phyloP scores from a whole-genome alignment of 1,284 basidiomycete genomes.

The Irpex sp. region DNA sequence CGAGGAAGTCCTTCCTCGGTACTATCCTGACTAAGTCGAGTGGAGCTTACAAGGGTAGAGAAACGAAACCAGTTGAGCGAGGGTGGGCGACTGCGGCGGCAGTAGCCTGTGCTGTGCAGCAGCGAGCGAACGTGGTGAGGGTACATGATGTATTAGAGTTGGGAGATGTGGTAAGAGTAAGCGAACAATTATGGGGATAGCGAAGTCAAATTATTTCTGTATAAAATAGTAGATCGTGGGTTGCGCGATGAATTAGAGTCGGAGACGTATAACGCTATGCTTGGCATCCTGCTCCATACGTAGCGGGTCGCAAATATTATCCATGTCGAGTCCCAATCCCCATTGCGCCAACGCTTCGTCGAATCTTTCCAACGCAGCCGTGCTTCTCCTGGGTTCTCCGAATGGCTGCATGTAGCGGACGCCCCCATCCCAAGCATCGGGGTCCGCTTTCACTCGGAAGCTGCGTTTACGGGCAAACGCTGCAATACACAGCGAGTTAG shows the following conservation, averaged over 20 bases:
- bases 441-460: neutral
- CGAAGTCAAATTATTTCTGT: neutral
- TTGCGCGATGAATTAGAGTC: neutral
- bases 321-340: slow-evolving; percentile 6
- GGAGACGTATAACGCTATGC: neutral
- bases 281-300: neutral
- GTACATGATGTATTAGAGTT: slow-evolving; percentile 84
- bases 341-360: neutral
- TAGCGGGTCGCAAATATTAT: slow-evolving; percentile 1
- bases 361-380: neutral
- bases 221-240: neutral
- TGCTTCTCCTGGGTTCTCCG: too few species aligned
- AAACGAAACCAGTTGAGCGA: slow-evolving; percentile 61
- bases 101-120: slow-evolving; percentile 74
- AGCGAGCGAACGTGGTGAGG: slow-evolving; percentile 71
- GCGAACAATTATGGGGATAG: neutral
- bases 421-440: neutral
- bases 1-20: slow-evolving; percentile 84
- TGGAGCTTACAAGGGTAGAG: slow-evolving; percentile 40
- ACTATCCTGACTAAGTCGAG: slow-evolving; percentile 47
- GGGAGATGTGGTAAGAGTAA: slow-evolving; percentile 52
- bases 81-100: slow-evolving; percentile 82
- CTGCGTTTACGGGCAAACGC: neutral
- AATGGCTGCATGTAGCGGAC: too few species aligned
- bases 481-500: neutral